Base-by-base conservation (phyloP, 768 basidiomycete species). In the Mycena galericulata region DNA sequence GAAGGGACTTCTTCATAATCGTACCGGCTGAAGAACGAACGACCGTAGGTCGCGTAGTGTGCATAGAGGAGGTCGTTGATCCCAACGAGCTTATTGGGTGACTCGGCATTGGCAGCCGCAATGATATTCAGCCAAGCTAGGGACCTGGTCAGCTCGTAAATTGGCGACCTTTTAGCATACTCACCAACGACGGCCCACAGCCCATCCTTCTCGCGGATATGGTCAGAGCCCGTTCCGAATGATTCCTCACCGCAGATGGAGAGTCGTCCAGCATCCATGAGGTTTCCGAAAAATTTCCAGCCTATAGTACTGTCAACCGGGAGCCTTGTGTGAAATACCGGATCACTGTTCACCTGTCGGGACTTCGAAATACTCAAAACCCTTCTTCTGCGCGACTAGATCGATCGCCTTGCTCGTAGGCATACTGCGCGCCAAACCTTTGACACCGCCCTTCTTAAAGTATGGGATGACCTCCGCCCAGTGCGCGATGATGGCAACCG, bases 251-350 rank as follows among this genome's bases (percentile, higher is more conserved):
- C 98, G 75, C 98, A 99, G 77, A 99, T 99, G 55, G 97, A 98
- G 55, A 99, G 88, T 47, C 95, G 88, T 0, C 97, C 97, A 22
- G 98, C 98, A 78, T 99, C 98, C 98, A 99, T 99, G 74, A 99
- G 85, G 82, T 99, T 99, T 51, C 98, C 98, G 77, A 99, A 99
- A 89, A 99, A 99, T 82, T 99, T 99, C 96, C 96, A 98, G 70
- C 97, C 97, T 96, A 71, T 14, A 47, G n/a, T 49, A 17, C 34
- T 38, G 61, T 51, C 24, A 41, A 47, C 69, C 24, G 69, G 41
- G 18, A 40, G 11, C 12, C 14, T 24, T 1, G 20, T 14, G 32
- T 41, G n/a, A 20, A 4, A 43, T 18, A 8, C 45, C 20, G 1
- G 10, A 45, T 1, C 14, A 43, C 0, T 54, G 63, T 88, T 71